Evolutionary conservation across 768 basidiomycete genomes (phyloP).

Genomic region (Serpula lacrymans): DNA sequence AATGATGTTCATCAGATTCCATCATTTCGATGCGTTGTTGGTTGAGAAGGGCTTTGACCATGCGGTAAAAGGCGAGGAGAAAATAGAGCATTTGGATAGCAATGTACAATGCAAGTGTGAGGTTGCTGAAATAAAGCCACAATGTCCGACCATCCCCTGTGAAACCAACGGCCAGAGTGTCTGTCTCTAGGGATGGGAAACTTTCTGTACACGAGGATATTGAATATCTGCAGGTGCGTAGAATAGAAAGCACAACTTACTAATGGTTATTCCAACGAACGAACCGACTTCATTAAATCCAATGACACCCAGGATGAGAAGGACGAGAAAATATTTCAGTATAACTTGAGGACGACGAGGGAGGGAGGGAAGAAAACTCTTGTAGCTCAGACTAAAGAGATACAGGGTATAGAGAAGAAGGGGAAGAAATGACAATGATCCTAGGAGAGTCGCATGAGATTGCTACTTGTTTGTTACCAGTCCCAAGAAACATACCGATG

Average conservation of each 20-base stretch:
- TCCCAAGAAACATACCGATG: conserved; percentile 46
- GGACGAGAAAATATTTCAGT: conserved; percentile 41
- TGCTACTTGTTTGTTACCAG: background rate
- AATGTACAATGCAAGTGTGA: conserved; percentile 58
- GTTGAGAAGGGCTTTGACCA: conserved; percentile 46
- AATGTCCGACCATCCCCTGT: conserved; percentile 28
- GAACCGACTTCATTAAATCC: conserved; percentile 59
- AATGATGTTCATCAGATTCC: conserved; percentile 40
- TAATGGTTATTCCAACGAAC: conserved; percentile 54
- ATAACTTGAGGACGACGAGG: conserved; percentile 47
- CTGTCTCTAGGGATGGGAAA: conserved; percentile 1
- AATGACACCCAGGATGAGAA: conserved; percentile 55
- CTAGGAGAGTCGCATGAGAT: conserved; percentile 21
- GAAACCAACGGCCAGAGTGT: conserved; percentile 41
- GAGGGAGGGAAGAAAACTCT: conserved; percentile 49
- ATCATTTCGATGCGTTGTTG: conserved; percentile 50
- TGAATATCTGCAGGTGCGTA: background rate
- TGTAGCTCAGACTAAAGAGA: conserved; percentile 53
- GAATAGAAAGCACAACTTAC: conserved; percentile 36
- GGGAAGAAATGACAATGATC: conserved; percentile 58
- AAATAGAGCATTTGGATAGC: conserved; percentile 59
- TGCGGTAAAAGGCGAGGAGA: conserved; percentile 54
- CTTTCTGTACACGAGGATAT: conserved; percentile 7
- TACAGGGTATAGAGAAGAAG: conserved; percentile 61
- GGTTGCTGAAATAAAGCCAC: conserved; percentile 56